Percentiles rank a stretch among this genome's conserved stretches.
phyloP scores from a whole-genome alignment of 768 basidiomycete species.

The Pisolithus orientalis region DNA sequence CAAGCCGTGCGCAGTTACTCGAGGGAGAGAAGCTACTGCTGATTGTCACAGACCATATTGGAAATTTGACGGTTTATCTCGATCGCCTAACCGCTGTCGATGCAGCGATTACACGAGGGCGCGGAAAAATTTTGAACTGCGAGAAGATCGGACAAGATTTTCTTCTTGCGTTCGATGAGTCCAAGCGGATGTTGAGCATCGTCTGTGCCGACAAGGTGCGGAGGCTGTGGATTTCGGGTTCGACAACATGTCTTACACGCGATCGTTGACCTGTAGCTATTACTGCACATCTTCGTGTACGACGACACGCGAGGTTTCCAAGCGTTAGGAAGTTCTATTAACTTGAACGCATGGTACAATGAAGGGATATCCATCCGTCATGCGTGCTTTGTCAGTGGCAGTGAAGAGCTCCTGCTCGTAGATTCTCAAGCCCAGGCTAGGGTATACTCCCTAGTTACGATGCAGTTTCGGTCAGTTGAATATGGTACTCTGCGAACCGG shows the following conservation, averaged over 20 bases:
- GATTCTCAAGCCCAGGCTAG: slow-evolving; percentile 35
- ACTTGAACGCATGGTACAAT: slow-evolving; percentile 38
- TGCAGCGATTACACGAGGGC: slow-evolving; percentile 18
- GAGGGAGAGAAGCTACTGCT: slow-evolving; percentile 35
- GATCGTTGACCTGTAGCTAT: slow-evolving; percentile 12
- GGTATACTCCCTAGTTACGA: slow-evolving; percentile 42
- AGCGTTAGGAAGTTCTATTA: slow-evolving; percentile 32
- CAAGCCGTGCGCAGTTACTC: slow-evolving; percentile 33
- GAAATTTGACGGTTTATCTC: slow-evolving; percentile 29
- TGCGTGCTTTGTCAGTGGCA: slow-evolving; percentile 36
- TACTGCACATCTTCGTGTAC: slow-evolving; percentile 38
- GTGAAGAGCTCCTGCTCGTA: slow-evolving; percentile 42
- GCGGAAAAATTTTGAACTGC: slow-evolving; percentile 27
- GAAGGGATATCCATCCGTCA: slow-evolving; percentile 22
- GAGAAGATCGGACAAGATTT: slow-evolving; percentile 36
- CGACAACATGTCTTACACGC: not conserved
- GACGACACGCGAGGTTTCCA: slow-evolving; percentile 38
- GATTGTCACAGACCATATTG: slow-evolving; percentile 25
- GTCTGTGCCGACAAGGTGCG: slow-evolving; percentile 34
- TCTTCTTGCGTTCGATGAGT: slow-evolving; percentile 41
- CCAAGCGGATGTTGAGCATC: slow-evolving; percentile 37
- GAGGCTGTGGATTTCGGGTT: not conserved
- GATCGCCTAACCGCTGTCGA: slow-evolving; percentile 25
- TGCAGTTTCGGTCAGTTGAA: slow-evolving; percentile 39
- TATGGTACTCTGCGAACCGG: not conserved